These are phyloP conservation scores for Bacterosira constricta DNA, from an alignment of 108 stramenopile genomes.

Conservation along the genomic window DNA sequence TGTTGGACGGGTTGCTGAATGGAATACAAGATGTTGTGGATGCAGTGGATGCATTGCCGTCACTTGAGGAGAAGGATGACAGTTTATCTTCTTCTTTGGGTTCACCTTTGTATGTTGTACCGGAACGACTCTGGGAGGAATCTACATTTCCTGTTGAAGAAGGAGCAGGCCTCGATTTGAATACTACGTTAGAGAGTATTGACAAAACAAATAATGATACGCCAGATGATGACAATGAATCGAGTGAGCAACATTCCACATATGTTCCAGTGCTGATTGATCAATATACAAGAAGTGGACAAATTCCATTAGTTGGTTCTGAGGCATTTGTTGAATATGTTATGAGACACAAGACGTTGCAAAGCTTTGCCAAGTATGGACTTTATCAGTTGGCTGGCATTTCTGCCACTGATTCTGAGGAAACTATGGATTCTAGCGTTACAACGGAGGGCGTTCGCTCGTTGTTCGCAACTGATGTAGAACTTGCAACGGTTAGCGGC, in stretches of 20 bases:
- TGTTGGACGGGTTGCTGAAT: slow-evolving; percentile 35
- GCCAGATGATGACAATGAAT: neutral
- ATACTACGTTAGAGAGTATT: neutral
- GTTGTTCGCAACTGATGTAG: slow-evolving; percentile 35
- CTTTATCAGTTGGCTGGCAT: slow-evolving; percentile 31
- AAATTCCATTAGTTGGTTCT: slow-evolving; percentile 29
- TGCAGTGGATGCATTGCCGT: slow-evolving; percentile 39
- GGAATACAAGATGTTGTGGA: slow-evolving; percentile 39
- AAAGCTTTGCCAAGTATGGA: slow-evolving; percentile 16
- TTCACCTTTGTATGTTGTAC: slow-evolving; percentile 22
- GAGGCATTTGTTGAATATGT: slow-evolving; percentile 41
- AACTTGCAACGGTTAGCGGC: slow-evolving; percentile 6
- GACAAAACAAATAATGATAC: neutral
- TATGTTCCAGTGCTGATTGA: slow-evolving; percentile 24
- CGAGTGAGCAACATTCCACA: neutral
- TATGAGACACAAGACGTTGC: slow-evolving; percentile 19
- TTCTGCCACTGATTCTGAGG: neutral
- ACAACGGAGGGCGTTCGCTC: slow-evolving; percentile 16
- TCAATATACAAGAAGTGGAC: neutral
- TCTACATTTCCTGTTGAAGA: slow-evolving; percentile 6
- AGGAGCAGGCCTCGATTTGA: neutral
- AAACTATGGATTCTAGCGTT: neutral
- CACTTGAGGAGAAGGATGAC: neutral
- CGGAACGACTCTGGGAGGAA: slow-evolving; percentile 15
- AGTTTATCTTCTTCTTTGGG: neutral